Evolutionary conservation across 1,139 yeast species (phyloP), one percentile per base, ranked within the genome.

Genomic region (Nakaseomyces uthaithaninus): DNA sequence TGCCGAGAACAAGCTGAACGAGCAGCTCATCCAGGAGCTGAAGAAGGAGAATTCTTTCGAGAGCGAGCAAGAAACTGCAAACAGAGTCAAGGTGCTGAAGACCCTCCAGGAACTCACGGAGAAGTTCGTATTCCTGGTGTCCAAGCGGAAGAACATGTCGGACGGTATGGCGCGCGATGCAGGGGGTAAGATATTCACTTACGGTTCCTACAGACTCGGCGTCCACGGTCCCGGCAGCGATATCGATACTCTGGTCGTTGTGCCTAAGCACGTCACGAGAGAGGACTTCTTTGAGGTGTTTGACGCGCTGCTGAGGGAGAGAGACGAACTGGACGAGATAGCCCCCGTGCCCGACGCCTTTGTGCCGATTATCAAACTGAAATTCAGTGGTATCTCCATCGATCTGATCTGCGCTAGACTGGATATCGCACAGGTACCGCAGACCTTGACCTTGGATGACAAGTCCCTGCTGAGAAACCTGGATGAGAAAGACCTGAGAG

Each of bases 201-300:
- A 75, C 63, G 99, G 99, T 0, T 89, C 97, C 0, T 91, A 89
- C 56, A 70, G 95, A 46, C 66, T 91, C 35, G 98, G 98, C 1
- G 98, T 91, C 6, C 86, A 89, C 64, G 96, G 98, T 0, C 98
- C 98, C 0, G 97, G 98, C 0, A 84, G 95, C 0, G 99, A 91
- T 78, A 91, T 91, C 45, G 99, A 91, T 67, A 85, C 98, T 0
- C 66, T 91, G 35, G 84, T 93, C 9, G 97, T 91, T 15, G 96
- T 84, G 4, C 99, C 99, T 1, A 89, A 89, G 52, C 97, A 91
- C 61, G 94, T 91, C n/a, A 70, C 82, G 0, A 71, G 96, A 47
- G 86, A 81, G 16, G 94, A 89, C 61, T 93, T 91, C 57, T 93
- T 91, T 57, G 74, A 71, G 1, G 86, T 83, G 0, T 87, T 91